A percentile compares a stretch with the other conserved stretches of the same genome.
Conservation (phyloP, 1,284 basidiomycete genomes). For the Hypsizygus ulmarius region DNA sequence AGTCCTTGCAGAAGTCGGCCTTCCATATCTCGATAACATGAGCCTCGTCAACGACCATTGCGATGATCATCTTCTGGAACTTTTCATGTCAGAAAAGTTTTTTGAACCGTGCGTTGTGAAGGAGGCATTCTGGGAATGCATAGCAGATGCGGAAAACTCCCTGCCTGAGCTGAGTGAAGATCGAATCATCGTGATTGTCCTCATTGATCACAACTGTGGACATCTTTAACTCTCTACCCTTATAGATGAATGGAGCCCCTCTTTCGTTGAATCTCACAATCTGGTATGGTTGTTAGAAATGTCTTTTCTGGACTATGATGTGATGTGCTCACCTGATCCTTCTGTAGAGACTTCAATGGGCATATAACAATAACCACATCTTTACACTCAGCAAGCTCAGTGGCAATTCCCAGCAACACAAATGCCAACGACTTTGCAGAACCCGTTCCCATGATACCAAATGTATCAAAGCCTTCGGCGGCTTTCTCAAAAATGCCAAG, state of each 20-base stretch:
- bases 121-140: constrained; percentile 19
- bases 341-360: constrained; percentile 25
- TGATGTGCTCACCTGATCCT: constrained; percentile 29
- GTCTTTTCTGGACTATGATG: no score
- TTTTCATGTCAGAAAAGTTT: constrained; percentile 16
- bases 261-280: constrained; percentile 9
- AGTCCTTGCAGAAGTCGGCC: constrained; percentile 19
- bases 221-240: constrained; percentile 14
- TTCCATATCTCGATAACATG: constrained; percentile 25
- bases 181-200: constrained; percentile 19
- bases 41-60: constrained; percentile 24
- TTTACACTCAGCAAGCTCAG: constrained; percentile 11
- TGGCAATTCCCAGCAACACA: constrained; percentile 19
- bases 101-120: constrained; percentile 17
- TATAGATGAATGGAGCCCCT: constrained; percentile 2
- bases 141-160: constrained; percentile 11
- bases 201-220: constrained; percentile 11
- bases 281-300: no score
- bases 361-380: constrained; percentile 23
- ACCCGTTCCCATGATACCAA: constrained; percentile 21
- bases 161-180: constrained; percentile 10
- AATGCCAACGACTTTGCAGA: constrained; percentile 23
- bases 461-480: constrained; percentile 19
- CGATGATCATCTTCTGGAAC: constrained; percentile 18
- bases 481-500: constrained; percentile 14